Evolutionary conservation across 148 eudicot genomes (phyloP), one percentile per base, ranked within the genome.

Genomic region (Amaranthus hypochondriacus): DNA sequence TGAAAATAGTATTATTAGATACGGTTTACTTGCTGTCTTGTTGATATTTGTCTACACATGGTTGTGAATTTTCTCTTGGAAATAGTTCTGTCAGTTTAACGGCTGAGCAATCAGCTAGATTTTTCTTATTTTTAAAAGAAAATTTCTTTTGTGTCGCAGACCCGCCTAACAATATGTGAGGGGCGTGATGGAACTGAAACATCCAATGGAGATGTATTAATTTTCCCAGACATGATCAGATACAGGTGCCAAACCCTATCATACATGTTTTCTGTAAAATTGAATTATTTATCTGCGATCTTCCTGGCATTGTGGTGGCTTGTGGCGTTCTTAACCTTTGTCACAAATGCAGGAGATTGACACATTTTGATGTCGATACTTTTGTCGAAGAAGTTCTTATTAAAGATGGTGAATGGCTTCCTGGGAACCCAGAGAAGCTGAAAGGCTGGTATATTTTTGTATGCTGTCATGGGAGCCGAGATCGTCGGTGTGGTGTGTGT

Each of bases 151-250:
- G 70, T 47, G 39, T 48, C 83, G 67, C 67, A 95, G 99, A 95
- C 92, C 62, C 94, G 96, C 48, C 83, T 95, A 56, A 92, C 99
- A 67, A 92, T 95, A 74, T 95, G 99, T 59, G 99, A 95, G 87
- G 99, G 99, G 67, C 96, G 89, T 77, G 99, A 95, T 83, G 99
- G 99, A 77, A 87, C 97, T 56, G 99, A 95, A 82, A 95, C 99
- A 60, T 95, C 97, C 66, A 95, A 95, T 79, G 99, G 99, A 18
- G 99, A 95, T 78, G 97, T 95, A 61, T 82, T 95, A 77, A 95
- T 95, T 83, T 95, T 95, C 80, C 99, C 99, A 56, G 99, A 95
- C 82, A 92, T 95, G 99, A 83, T 90, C 82, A 88, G 99, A 88
- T 95, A 95, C 92, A 95, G 97, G 99, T 92, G 48, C 55, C 56